Evolutionary conservation across 768 basidiomycete genomes (phyloP).

Genomic region (Leccinum longicurvipes): DNA sequence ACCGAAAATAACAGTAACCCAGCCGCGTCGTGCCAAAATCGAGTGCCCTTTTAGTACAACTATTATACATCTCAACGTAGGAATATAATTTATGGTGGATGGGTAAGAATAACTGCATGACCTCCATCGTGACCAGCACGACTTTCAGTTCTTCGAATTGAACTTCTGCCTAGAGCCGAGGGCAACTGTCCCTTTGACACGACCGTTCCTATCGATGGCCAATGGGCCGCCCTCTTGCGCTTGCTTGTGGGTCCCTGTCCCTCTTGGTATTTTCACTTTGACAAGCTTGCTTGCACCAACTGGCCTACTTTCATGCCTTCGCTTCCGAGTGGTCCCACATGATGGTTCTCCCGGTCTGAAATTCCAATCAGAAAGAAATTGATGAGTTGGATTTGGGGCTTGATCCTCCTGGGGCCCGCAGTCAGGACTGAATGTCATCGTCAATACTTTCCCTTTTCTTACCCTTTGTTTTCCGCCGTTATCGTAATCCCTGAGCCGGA

Average conservation of each 20-base stretch:
- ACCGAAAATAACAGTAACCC: too few relatives aligned
- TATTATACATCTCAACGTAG: neutral
- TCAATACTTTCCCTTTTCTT: conserved; percentile 2
- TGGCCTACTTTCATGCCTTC: conserved; percentile 7
- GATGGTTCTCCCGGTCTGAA: conserved; percentile 13
- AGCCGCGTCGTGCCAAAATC: neutral
- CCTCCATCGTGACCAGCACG: conserved; percentile 8
- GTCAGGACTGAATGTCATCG: conserved; percentile 4
- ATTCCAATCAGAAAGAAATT: conserved; percentile 24
- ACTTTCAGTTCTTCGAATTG: conserved; percentile 29
- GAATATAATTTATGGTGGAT: neutral
- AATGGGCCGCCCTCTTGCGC: conserved; percentile 10
- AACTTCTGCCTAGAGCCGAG: conserved; percentile 31
- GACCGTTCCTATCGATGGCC: conserved; percentile 23
- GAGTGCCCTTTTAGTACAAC: neutral
- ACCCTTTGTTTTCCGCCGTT: conserved; percentile 10
- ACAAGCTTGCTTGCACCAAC: conserved; percentile 18
- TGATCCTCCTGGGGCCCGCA: conserved; percentile 2
- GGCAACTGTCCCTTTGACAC: conserved; percentile 18
- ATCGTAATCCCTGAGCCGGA: neutral
- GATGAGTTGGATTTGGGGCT: conserved; percentile 1
- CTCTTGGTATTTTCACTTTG: conserved; percentile 19
- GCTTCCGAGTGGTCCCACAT: conserved; percentile 9
- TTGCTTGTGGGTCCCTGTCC: neutral
- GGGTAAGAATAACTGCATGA: neutral